Percentiles rank a stretch among this genome's conserved stretches.
These are phyloP conservation scores for Phaeomoniella chlamydospora DNA, from an alignment of 2,329 filamentous ascomycete genomes.

Conservation along the genomic window DNA sequence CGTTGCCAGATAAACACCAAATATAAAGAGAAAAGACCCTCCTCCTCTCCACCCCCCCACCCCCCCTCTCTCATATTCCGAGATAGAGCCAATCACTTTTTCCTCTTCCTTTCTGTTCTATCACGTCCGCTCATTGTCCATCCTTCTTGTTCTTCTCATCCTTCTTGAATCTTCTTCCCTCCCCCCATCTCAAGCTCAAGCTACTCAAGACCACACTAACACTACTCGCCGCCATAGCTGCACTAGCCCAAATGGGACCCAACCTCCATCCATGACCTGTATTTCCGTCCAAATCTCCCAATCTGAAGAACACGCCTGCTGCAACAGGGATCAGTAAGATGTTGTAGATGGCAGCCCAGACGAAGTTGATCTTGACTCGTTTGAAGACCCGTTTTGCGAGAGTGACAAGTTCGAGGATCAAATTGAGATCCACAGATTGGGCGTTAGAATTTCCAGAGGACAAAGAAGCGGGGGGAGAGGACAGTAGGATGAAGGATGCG, in stretches of 20 bases:
- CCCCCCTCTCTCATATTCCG: too few relatives aligned
- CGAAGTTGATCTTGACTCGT: slow-evolving; percentile 72
- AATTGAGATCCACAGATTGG: slow-evolving; percentile 36
- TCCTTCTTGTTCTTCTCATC: background rate
- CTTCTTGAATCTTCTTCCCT: slow-evolving; percentile 4
- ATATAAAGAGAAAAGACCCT: too few relatives aligned
- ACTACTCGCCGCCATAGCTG: slow-evolving; percentile 88
- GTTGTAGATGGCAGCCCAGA: slow-evolving; percentile 76
- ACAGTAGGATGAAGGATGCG: slow-evolving; percentile 67
- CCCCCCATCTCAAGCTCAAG: slow-evolving; percentile 46
- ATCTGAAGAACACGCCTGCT: slow-evolving; percentile 61
- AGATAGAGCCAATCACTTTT: too few relatives aligned
- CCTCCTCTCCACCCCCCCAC: too few relatives aligned
- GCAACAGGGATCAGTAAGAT: slow-evolving; percentile 63
- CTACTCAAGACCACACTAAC: slow-evolving; percentile 79
- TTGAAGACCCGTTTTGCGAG: slow-evolving; percentile 60
- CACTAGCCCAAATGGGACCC: slow-evolving; percentile 57
- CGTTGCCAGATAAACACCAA: too few relatives aligned
- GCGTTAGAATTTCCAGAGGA: slow-evolving; percentile 32
- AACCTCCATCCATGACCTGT: slow-evolving; percentile 25
- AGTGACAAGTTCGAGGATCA: slow-evolving; percentile 58
- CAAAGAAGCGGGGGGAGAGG: slow-evolving; percentile 31
- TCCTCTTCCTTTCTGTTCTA: too few relatives aligned
- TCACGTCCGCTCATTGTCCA: background rate
- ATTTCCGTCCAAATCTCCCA: slow-evolving; percentile 22